These are phyloP conservation scores for Entomortierella chlamydospora DNA, from an alignment of 192 early-diverging fungal species.

Conservation along the genomic window DNA sequence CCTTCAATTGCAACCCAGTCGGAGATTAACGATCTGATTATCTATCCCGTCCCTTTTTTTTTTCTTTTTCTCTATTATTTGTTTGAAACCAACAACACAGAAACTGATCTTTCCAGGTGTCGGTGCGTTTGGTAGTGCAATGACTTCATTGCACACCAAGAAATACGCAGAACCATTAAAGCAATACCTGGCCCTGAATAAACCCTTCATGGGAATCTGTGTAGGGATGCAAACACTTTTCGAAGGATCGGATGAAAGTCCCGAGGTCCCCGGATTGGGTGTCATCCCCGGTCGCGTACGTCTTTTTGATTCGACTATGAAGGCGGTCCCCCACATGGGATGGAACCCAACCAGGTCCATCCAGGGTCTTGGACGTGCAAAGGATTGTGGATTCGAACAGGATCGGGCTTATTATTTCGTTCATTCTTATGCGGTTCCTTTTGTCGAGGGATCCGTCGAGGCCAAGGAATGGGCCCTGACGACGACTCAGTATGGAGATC, in stretches of 20 bases:
- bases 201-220: conserved; percentile 98
- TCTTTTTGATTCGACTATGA: conserved; percentile 74
- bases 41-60: no score
- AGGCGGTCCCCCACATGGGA: conserved; percentile 98
- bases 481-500: conserved; percentile 89
- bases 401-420: conserved; percentile 93
- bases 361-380: conserved; percentile 37
- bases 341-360: conserved; percentile 83
- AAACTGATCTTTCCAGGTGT: conserved; percentile 99
- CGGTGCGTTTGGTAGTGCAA: conserved; percentile 95
- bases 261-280: conserved; percentile 82
- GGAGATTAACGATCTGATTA: no score
- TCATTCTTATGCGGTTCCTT: conserved; percentile 92
- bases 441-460: conserved; percentile 47
- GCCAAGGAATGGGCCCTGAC: conserved; percentile 81
- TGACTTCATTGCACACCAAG: conserved; percentile 77
- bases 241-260: conserved; percentile 90
- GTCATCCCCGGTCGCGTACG: conserved; percentile 79
- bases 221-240: conserved; percentile 98
- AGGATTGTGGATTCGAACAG: conserved; percentile 31
- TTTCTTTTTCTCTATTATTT: neutral
- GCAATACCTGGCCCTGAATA: conserved; percentile 85
- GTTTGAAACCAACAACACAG: conserved; percentile 51
- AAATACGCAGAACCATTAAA: conserved; percentile 86
- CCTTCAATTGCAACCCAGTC: no score